Evolutionary conservation across 1,284 basidiomycete genomes (phyloP).

Genomic region (Exsudoporus floridanus): DNA sequence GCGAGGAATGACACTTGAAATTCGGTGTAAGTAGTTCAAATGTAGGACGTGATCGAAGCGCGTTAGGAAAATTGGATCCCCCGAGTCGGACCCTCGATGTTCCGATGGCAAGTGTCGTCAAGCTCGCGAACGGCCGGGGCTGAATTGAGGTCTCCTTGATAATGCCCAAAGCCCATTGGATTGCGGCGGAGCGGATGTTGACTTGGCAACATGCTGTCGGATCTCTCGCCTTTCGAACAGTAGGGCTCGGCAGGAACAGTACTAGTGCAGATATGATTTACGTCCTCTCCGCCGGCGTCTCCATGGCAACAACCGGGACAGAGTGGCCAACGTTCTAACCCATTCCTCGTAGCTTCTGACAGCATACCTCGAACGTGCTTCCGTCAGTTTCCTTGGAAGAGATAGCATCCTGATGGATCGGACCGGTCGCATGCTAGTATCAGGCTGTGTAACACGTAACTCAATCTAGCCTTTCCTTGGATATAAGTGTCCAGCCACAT

Average conservation of each 20-base stretch:
- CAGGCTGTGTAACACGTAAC: conserved; percentile 19
- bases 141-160: too few relatives aligned
- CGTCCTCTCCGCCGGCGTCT: not conserved
- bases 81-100: too few relatives aligned
- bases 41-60: not conserved
- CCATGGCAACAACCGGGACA: conserved; percentile 15
- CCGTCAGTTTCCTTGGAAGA: not conserved
- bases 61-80: not conserved
- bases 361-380: conserved; percentile 21
- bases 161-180: too few relatives aligned
- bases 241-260: not conserved
- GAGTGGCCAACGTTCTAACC: not conserved
- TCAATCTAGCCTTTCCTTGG: not conserved
- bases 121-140: too few relatives aligned
- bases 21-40: not conserved
- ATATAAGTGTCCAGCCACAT: conserved; percentile 17
- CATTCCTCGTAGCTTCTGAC: not conserved
- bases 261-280: not conserved
- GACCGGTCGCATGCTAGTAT: not conserved
- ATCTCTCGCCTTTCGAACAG: not conserved
- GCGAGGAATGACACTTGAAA: not conserved
- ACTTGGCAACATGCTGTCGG: not conserved
- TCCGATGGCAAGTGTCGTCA: too few relatives aligned
- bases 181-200: too few relatives aligned
- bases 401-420: not conserved